phyloP scores from a whole-genome alignment of 768 basidiomycete species.

The Naematelia encephala region DNA sequence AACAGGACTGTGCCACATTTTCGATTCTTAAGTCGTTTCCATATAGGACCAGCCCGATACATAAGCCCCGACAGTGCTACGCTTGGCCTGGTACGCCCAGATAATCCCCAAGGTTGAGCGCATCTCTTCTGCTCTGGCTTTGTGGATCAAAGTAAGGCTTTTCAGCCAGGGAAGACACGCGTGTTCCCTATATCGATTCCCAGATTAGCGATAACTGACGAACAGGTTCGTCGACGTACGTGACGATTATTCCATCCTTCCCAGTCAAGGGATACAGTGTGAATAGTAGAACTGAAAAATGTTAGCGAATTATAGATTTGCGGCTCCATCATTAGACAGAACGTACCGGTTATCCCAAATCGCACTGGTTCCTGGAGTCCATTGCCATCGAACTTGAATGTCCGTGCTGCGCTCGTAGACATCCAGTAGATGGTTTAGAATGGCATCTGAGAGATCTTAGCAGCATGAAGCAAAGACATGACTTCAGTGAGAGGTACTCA shows the following conservation, averaged over 20 bases:
- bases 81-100: background rate
- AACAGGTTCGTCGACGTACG: background rate
- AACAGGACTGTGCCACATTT: no score
- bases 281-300: no score
- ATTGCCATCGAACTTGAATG: slow-evolving; percentile 48
- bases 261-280: slow-evolving; percentile 38
- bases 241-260: background rate
- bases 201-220: background rate
- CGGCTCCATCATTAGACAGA: no score
- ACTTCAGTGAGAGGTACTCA: no score
- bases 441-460: slow-evolving; percentile 33
- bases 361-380: slow-evolving; percentile 37
- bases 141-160: slow-evolving; percentile 8
- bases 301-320: no score
- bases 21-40: no score
- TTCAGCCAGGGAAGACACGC: slow-evolving; percentile 8
- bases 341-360: slow-evolving; percentile 48
- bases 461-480: no score
- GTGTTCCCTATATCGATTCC: slow-evolving; percentile 7
- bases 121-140: slow-evolving; percentile 1
- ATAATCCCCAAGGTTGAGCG: background rate
- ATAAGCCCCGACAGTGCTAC: no score
- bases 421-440: slow-evolving; percentile 44
- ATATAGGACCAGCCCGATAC: no score
- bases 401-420: slow-evolving; percentile 25